phyloP scores from a whole-genome alignment of 1,284 basidiomycete genomes.

The Crucibulum parvulum region DNA sequence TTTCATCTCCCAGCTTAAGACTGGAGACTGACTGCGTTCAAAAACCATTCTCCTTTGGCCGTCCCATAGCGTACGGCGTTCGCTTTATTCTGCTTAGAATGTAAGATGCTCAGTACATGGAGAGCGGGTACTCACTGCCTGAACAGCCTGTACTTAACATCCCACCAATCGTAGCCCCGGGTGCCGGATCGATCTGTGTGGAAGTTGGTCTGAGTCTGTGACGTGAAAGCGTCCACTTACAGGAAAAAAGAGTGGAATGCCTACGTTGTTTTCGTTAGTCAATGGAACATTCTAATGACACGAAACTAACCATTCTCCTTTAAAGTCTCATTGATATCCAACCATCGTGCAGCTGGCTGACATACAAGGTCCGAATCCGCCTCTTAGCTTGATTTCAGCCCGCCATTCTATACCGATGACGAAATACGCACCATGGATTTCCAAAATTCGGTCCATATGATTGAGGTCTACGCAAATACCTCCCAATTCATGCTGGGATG shows the following conservation, averaged over 20 bases:
- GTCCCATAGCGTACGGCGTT: constrained; percentile 92
- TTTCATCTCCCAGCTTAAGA: neutral
- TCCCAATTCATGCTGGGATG: constrained; percentile 56
- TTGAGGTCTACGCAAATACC: constrained; percentile 89
- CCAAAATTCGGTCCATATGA: constrained; percentile 85
- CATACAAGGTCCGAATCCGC: constrained; percentile 84
- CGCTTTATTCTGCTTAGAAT: constrained; percentile 49
- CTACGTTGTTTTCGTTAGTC: constrained; percentile 8
- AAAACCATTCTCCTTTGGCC: constrained; percentile 84
- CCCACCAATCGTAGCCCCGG: constrained; percentile 87
- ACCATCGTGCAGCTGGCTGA: constrained; percentile 88
- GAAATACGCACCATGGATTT: constrained; percentile 67
- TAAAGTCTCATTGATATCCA: constrained; percentile 84
- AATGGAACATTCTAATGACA: neutral
- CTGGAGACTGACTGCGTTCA: constrained; percentile 65
- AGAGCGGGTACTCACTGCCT: constrained; percentile 58
- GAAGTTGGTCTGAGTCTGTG: neutral
- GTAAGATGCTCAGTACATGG: constrained; percentile 3
- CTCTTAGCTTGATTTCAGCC: constrained; percentile 46
- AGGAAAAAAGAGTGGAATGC: constrained; percentile 84
- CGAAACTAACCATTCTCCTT: constrained; percentile 58
- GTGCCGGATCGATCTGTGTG: constrained; percentile 78
- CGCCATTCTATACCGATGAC: neutral
- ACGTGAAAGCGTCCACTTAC: constrained; percentile 45
- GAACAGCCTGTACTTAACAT: constrained; percentile 90